Evolutionary conservation across 345 rosid genomes (phyloP).

Genomic region (Gossypium arboreum): DNA sequence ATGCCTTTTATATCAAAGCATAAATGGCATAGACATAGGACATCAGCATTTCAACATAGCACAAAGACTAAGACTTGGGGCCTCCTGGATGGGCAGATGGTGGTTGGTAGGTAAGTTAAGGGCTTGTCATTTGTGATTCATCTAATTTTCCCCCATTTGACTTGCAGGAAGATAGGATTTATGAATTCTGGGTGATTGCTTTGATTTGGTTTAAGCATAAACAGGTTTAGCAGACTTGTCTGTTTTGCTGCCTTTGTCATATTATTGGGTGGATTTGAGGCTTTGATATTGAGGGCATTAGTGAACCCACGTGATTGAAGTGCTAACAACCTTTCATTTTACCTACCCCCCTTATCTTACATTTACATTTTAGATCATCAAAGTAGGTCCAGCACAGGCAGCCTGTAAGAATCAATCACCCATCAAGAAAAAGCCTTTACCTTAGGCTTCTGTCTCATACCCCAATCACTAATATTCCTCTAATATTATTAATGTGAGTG

Average conservation of each 20-base stretch:
- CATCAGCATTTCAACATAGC: not conserved
- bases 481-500: too few relatives aligned
- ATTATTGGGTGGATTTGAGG: too few relatives aligned
- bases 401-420: too few relatives aligned
- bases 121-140: not conserved
- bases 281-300: not conserved
- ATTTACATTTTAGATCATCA: not conserved
- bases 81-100: not conserved
- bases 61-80: not conserved
- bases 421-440: too few relatives aligned
- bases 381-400: not conserved
- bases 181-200: too few relatives aligned
- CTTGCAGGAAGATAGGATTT: not conserved
- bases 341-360: not conserved
- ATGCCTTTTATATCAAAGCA: not conserved
- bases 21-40: not conserved
- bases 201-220: too few relatives aligned
- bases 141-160: not conserved
- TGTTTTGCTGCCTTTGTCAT: not conserved
- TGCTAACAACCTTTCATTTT: not conserved
- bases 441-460: too few relatives aligned
- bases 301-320: not conserved
- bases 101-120: not conserved
- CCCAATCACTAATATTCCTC: too few relatives aligned
- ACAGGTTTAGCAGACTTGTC: not conserved